phyloP scores from a whole-genome alignment of 208 protist species.

The Vickermania ingenoplastis region DNA sequence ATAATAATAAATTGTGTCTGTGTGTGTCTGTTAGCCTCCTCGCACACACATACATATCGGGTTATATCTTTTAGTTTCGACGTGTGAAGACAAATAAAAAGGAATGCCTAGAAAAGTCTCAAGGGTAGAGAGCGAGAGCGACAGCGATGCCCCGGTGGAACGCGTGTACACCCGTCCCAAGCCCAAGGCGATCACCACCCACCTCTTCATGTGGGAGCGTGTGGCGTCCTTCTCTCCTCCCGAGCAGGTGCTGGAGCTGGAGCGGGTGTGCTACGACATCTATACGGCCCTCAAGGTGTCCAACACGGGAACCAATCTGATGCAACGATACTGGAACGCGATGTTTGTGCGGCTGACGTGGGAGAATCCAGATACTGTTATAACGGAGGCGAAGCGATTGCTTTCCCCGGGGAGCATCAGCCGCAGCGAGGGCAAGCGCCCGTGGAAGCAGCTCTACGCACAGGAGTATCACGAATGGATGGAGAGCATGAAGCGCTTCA shows the following conservation, averaged over 20 bases:
- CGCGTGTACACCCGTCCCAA: constrained; percentile 30
- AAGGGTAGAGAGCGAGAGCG: too few species aligned
- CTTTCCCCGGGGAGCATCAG: constrained; percentile 28
- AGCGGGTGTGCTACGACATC: constrained; percentile 44
- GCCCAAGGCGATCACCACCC: constrained; percentile 15
- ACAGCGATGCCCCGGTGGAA: background rate
- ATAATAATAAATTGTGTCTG: too few species aligned
- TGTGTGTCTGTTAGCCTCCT: too few species aligned
- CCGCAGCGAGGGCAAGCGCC: constrained; percentile 40
- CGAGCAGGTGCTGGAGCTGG: constrained; percentile 35
- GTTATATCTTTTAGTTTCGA: too few species aligned
- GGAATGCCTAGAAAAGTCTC: too few species aligned
- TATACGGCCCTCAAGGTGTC: constrained; percentile 19
- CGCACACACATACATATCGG: too few species aligned
- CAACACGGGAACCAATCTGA: constrained; percentile 25
- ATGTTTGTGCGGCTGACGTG: constrained; percentile 57
- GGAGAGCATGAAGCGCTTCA: constrained; percentile 41
- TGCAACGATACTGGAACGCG: constrained; percentile 84
- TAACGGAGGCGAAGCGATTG: constrained; percentile 17
- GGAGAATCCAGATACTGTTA: constrained; percentile 25
- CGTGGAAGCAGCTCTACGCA: constrained; percentile 53
- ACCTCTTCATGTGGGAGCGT: constrained; percentile 65
- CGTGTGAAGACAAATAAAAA: too few species aligned
- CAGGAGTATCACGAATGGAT: constrained; percentile 65
- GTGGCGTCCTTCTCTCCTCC: constrained; percentile 52